Evolutionary conservation across 169 alveolate species (phyloP).

Genomic region (Plasmodium vivax): DNA sequence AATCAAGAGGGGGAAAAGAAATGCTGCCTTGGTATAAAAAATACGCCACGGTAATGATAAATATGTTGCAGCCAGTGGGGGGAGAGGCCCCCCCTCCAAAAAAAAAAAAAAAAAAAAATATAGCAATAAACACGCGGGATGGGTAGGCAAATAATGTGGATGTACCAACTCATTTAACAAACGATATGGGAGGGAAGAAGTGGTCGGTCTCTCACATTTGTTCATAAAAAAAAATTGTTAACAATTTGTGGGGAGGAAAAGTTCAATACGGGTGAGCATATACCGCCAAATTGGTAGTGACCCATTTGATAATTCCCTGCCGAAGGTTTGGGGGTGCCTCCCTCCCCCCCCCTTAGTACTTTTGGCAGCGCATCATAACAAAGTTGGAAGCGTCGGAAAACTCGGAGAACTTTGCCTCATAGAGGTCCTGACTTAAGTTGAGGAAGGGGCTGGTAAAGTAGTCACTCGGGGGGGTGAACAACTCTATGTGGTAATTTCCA

Average conservation of each 20-base stretch:
- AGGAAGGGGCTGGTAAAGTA: conserved; percentile 36
- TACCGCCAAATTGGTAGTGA: background rate
- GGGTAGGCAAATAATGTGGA: background rate
- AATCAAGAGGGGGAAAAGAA: background rate
- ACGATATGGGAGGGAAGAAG: background rate
- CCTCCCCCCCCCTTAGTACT: background rate
- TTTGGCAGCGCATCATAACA: conserved; percentile 30
- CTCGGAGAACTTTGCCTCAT: conserved; percentile 45
- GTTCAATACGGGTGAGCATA: background rate
- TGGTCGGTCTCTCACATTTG: background rate
- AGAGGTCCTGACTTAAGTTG: conserved; percentile 13
- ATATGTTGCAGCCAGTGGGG: background rate
- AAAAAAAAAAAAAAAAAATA: too few species aligned
- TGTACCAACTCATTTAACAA: too few species aligned
- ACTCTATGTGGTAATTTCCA: conserved; percentile 8
- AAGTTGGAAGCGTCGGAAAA: background rate
- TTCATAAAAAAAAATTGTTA: too few species aligned
- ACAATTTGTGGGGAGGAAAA: background rate
- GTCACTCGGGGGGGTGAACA: conserved; percentile 14
- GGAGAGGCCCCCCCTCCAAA: background rate
- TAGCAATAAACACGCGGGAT: background rate
- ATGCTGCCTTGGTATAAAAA: background rate
- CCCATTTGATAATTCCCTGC: background rate
- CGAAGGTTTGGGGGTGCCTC: background rate
- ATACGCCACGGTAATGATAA: background rate